Evolutionary conservation across 257 asterid species (phyloP), one percentile per base, ranked within the genome.

Genomic region (Solanum sitiens): DNA sequence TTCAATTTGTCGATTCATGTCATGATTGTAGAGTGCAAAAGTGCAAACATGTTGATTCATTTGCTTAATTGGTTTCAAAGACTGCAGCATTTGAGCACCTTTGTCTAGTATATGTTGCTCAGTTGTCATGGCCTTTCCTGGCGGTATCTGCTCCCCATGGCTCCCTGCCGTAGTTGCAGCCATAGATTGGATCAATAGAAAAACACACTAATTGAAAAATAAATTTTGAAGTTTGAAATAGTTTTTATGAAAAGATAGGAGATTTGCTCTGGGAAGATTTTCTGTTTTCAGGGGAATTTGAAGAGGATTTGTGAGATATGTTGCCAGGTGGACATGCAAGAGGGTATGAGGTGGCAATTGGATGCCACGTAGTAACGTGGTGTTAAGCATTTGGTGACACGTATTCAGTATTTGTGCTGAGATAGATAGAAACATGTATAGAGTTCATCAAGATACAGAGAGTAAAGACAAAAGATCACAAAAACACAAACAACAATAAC

Each of bases 1-100:
- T 93, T 95, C 92, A 86, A 97, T 93, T 88, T 94, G 98, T 33
- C 98, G 98, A 42, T 56, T 90, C 95, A 95, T 91, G 83, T 95
- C 99, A 88, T 95, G 98, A 90, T 96, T 92, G 88, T 95, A 96
- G 7, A 94, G 86, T 5, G 99, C 95, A 88, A 97, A 95, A 53
- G 99, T 93, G 87, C 98, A 95, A 0, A 90, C 96, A 85, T 97
- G 98, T 32, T 95, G 98, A 59, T 79, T 94, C 93, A 97, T 94
- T 59, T 91, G 92, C 88, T 93, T 97, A 6, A 95, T 74, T 1
- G 99, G 98, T 27, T 90, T 91, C 59, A 94, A 80, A 3, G 98
- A 92, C 87, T 95, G 98, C 89, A 91, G 37, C 90, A 97, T 87
- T 45, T 94, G 93, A 25, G 96, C 94, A 3, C 98, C 93, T 76